Percentiles rank a stretch among this genome's conserved stretches.
Evolutionary conservation across 2,329 filamentous ascomycete species (phyloP).

Genomic region (Hypoxylon sp.): DNA sequence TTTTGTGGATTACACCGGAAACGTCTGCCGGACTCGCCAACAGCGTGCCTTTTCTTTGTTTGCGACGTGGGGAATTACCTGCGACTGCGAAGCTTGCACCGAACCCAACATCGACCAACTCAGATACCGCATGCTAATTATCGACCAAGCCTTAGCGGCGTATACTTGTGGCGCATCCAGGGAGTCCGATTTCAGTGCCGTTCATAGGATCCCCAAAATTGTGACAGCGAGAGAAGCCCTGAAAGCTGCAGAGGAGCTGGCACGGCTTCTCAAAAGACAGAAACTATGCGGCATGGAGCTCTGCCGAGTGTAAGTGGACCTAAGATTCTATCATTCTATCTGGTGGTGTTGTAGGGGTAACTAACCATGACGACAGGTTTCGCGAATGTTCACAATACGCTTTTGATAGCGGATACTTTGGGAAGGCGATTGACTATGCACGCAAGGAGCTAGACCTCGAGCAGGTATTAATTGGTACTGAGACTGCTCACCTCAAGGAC

Average conservation of each 20-base stretch:
- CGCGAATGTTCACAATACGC: slow-evolving; percentile 41
- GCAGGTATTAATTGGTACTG: slow-evolving; percentile 32
- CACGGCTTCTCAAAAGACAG: slow-evolving; percentile 29
- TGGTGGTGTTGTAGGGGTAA: not conserved
- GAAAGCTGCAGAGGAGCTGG: slow-evolving; percentile 33
- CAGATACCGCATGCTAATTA: slow-evolving; percentile 32
- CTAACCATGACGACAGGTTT: slow-evolving; percentile 20
- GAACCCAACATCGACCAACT: slow-evolving; percentile 28
- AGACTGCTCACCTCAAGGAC: slow-evolving; percentile 26
- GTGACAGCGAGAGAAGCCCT: slow-evolving; percentile 22
- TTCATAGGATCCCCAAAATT: slow-evolving; percentile 23
- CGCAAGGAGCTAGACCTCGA: slow-evolving; percentile 34
- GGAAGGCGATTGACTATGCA: slow-evolving; percentile 27
- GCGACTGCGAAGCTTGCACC: slow-evolving; percentile 40
- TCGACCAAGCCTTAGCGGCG: slow-evolving; percentile 41
- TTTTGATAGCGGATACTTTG: not conserved
- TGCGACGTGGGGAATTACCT: slow-evolving; percentile 36
- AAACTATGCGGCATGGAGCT: slow-evolving; percentile 34
- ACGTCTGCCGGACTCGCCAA: slow-evolving; percentile 31
- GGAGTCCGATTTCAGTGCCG: slow-evolving; percentile 8
- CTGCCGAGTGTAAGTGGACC: slow-evolving; percentile 31
- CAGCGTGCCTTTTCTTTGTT: slow-evolving; percentile 31
- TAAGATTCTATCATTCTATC: not conserved
- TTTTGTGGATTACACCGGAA: slow-evolving; percentile 44
- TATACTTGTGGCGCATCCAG: slow-evolving; percentile 29